These are phyloP conservation scores for Podaxis sp. DNA, from an alignment of 768 basidiomycete genomes.

Conservation along the genomic window DNA sequence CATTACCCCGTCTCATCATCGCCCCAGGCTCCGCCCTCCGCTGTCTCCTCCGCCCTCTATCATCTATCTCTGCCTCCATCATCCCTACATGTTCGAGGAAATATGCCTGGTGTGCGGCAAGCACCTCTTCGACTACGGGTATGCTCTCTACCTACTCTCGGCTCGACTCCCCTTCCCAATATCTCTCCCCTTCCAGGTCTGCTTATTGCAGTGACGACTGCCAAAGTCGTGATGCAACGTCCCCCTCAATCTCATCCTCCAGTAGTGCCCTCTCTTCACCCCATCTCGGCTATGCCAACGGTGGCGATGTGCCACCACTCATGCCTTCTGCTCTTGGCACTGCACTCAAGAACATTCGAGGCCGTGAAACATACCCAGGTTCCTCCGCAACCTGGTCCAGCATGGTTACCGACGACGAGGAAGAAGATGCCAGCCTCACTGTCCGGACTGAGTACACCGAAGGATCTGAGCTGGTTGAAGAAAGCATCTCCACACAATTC, in stretches of 20 bases:
- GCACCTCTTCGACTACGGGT: constrained; percentile 64
- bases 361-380: constrained; percentile 51
- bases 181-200: constrained; percentile 37
- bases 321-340: constrained; percentile 65
- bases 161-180: constrained; percentile 11
- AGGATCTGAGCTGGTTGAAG: constrained; percentile 37
- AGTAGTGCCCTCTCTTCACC: constrained; percentile 74
- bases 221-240: constrained; percentile 58
- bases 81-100: constrained; percentile 70
- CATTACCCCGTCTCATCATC: constrained; percentile 19
- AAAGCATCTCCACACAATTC: constrained; percentile 44
- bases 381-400: constrained; percentile 70
- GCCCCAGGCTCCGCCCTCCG: neutral
- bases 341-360: constrained; percentile 45
- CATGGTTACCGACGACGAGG: constrained; percentile 52
- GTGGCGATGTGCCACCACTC: constrained; percentile 65
- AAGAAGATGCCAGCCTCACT: constrained; percentile 45
- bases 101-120: constrained; percentile 73
- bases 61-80: constrained; percentile 11
- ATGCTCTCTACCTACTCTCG: constrained; percentile 28
- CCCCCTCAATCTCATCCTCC: constrained; percentile 64
- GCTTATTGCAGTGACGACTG: constrained; percentile 75
- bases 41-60: constrained; percentile 14
- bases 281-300: constrained; percentile 48
- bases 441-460: constrained; percentile 39